A percentile compares a stretch with the other conserved stretches of the same genome.
These are phyloP conservation scores for Phaeosphaeria sp. DNA, from an alignment of 2,329 filamentous ascomycete species.

Conservation along the genomic window DNA sequence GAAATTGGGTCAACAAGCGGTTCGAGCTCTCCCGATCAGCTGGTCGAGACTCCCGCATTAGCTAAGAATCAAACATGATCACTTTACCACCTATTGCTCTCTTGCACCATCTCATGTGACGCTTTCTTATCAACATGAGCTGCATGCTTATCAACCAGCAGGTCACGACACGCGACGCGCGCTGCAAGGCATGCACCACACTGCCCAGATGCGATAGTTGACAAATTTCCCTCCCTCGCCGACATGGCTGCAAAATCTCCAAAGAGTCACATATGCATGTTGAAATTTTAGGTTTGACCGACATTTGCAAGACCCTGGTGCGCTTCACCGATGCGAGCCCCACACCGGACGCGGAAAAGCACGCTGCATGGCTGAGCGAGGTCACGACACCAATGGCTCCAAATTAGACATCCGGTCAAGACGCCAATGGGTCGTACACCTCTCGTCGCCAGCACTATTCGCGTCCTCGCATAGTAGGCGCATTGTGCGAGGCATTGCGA, in stretches of 20 bases:
- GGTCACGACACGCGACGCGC: slow-evolving; percentile 12
- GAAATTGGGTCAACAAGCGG: slow-evolving; percentile 17
- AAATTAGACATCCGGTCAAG: slow-evolving; percentile 22
- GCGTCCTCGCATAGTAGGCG: slow-evolving; percentile 3
- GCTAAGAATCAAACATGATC: slow-evolving; percentile 31
- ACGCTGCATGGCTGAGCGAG: slow-evolving; percentile 17
- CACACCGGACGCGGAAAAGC: neutral
- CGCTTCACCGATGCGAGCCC: slow-evolving; percentile 12
- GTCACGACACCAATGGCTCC: slow-evolving; percentile 9
- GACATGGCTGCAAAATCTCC: slow-evolving; percentile 3
- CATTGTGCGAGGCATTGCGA: slow-evolving; percentile 11
- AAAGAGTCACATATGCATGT: slow-evolving; percentile 8
- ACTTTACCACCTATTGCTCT: slow-evolving; percentile 17
- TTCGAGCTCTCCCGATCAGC: slow-evolving; percentile 30
- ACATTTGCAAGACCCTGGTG: slow-evolving; percentile 18
- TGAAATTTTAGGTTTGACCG: slow-evolving; percentile 19
- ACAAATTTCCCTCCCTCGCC: neutral
- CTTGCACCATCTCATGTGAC: slow-evolving; percentile 1
- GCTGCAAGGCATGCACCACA: neutral
- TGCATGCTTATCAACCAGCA: slow-evolving; percentile 12
- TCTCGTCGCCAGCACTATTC: slow-evolving; percentile 1
- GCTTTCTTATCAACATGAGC: too few species aligned
- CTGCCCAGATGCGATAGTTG: neutral
- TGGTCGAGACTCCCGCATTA: slow-evolving; percentile 37
- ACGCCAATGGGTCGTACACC: slow-evolving; percentile 2